These are phyloP conservation scores for Teunomyces funiuensis DNA, from an alignment of 805 yeast genomes.

Conservation along the genomic window DNA sequence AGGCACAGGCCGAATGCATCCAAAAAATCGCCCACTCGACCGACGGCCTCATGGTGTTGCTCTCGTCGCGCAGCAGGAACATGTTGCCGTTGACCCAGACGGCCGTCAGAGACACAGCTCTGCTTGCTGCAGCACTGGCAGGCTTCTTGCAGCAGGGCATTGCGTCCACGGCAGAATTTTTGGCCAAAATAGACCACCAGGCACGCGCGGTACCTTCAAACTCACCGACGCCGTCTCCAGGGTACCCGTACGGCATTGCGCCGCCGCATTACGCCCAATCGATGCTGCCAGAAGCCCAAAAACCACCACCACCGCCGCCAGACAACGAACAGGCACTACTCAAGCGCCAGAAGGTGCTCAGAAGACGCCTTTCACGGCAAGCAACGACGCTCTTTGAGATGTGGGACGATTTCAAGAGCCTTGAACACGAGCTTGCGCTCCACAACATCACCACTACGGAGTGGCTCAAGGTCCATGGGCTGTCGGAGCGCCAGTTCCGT, in stretches of 20 bases:
- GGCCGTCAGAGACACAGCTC: conserved; percentile 13
- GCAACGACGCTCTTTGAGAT: conserved; percentile 29
- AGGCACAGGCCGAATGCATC: conserved; percentile 16
- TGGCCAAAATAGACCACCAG: conserved; percentile 15
- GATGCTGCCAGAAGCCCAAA: not conserved
- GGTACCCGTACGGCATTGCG: conserved; percentile 6
- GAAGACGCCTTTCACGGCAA: conserved; percentile 26
- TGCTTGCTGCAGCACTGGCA: not conserved
- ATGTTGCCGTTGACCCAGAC: conserved; percentile 15
- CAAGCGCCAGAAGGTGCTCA: conserved; percentile 20
- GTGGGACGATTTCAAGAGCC: conserved; percentile 35
- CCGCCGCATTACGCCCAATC: conserved; percentile 6
- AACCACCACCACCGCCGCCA: not conserved
- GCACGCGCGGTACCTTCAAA: too few relatives aligned
- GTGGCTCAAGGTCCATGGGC: conserved; percentile 32
- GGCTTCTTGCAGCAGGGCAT: conserved; percentile 15
- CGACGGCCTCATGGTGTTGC: conserved; percentile 12
- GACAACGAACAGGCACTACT: conserved; percentile 7
- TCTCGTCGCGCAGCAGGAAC: conserved; percentile 13
- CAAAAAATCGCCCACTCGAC: conserved; percentile 17
- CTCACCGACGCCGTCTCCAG: not conserved
- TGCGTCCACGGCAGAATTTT: conserved; percentile 16
- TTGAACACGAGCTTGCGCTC: conserved; percentile 23
- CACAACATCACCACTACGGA: conserved; percentile 26
- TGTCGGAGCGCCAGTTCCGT: conserved; percentile 28